Percentiles rank a stretch among this genome's conserved stretches.
Conservation (phyloP, 768 basidiomycete genomes). For the Russula olivacea region DNA sequence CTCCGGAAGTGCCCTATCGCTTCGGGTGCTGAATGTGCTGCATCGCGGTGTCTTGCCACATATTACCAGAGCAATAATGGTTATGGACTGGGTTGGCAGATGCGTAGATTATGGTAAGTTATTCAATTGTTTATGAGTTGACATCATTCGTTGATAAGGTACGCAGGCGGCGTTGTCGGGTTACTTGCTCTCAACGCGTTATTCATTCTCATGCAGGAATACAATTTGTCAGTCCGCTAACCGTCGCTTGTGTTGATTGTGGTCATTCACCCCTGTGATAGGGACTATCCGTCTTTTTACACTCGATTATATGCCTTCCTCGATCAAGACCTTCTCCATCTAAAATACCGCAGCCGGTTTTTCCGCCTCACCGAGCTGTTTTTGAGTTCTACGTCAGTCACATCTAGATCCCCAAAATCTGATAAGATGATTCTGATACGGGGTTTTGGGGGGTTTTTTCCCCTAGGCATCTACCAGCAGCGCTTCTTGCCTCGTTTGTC, state of each 20-base stretch:
- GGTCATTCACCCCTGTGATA: slow-evolving; percentile 31
- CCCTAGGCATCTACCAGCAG: slow-evolving; percentile 76
- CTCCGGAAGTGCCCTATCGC: slow-evolving; percentile 39
- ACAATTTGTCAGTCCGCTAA: slow-evolving; percentile 69
- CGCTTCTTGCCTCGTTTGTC: slow-evolving; percentile 90
- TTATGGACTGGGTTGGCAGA: slow-evolving; percentile 90
- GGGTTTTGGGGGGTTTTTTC: neutral
- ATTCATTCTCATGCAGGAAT: slow-evolving; percentile 85
- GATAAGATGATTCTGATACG: neutral
- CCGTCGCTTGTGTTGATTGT: neutral
- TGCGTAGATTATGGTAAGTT: slow-evolving; percentile 74
- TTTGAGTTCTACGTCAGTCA: slow-evolving; percentile 73
- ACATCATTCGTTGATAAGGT: neutral
- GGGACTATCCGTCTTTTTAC: slow-evolving; percentile 96
- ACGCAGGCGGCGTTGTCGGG: slow-evolving; percentile 72
- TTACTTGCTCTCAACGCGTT: slow-evolving; percentile 87
- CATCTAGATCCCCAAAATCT: neutral
- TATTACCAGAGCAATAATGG: slow-evolving; percentile 64
- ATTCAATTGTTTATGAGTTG: slow-evolving; percentile 3
- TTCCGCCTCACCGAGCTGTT: slow-evolving; percentile 90
- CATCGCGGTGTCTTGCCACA: slow-evolving; percentile 81
- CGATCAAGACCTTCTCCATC: slow-evolving; percentile 80
- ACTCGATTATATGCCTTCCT: slow-evolving; percentile 86
- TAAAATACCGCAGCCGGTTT: slow-evolving; percentile 90
- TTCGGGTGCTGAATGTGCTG: slow-evolving; percentile 67